These are phyloP conservation scores for Chrysosporium keratinophilum DNA, from an alignment of 2,329 filamentous ascomycete genomes.

Conservation along the genomic window DNA sequence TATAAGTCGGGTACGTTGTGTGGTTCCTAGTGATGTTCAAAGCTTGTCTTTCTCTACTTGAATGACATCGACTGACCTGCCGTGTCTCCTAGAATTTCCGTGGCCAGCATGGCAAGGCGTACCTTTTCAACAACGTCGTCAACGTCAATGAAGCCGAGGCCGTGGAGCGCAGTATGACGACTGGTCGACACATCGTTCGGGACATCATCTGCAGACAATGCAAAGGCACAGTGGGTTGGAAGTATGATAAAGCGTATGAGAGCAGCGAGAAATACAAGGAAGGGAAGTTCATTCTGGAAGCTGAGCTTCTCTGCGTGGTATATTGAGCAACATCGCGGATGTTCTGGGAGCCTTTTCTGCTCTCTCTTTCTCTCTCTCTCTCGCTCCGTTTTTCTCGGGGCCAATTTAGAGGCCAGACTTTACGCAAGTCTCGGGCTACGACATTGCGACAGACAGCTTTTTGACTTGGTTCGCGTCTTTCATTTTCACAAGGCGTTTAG, in stretches of 20 bases:
- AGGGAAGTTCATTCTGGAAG: slow-evolving; percentile 93
- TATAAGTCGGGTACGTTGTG: slow-evolving; percentile 70
- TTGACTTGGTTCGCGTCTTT: not conserved
- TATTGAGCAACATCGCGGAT: slow-evolving; percentile 30
- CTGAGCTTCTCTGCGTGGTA: slow-evolving; percentile 79
- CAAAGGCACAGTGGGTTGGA: slow-evolving; percentile 90
- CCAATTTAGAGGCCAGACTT: not conserved
- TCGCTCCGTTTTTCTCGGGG: not conserved
- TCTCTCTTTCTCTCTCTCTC: not conserved
- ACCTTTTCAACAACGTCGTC: slow-evolving; percentile 88
- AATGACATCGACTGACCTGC: not conserved
- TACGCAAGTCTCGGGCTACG: slow-evolving; percentile 1
- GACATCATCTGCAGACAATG: slow-evolving; percentile 89
- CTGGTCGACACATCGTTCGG: slow-evolving; percentile 82
- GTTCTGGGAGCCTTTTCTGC: not conserved
- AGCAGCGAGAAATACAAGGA: slow-evolving; percentile 94
- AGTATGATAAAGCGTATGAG: slow-evolving; percentile 97
- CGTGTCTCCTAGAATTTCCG: slow-evolving; percentile 67
- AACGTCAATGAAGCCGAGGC: slow-evolving; percentile 73
- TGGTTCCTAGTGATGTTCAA: not conserved
- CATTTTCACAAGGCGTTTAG: not conserved
- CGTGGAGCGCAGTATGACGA: slow-evolving; percentile 97
- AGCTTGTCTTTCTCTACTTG: not conserved
- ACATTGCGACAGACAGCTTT: not conserved
- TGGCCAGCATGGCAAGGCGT: slow-evolving; percentile 95